Conservation (phyloP, 1,139 yeast species). For the Yamadazyma jaroonii region DNA sequence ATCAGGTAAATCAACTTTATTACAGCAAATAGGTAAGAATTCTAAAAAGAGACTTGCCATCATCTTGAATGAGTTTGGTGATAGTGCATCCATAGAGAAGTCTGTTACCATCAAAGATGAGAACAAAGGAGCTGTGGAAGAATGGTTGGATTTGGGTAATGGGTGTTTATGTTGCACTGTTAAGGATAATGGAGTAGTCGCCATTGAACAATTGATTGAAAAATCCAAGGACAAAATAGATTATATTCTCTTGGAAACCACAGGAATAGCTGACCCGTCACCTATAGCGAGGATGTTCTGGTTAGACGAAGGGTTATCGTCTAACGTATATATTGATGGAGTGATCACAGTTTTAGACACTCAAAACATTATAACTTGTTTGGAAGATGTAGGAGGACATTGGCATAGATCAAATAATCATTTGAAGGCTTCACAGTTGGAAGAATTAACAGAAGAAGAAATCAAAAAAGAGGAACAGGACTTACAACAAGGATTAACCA, state of each 20-base stretch:
- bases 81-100: conserved; percentile 84
- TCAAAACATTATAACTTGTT: conserved; percentile 59
- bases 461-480: conserved; percentile 29
- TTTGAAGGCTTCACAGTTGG: conserved; percentile 20
- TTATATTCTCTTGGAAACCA: conserved; percentile 86
- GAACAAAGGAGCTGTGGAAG: conserved; percentile 60
- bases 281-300: conserved; percentile 97
- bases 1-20: conserved; percentile 86
- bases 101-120: conserved; percentile 73
- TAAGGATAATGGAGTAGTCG: conserved; percentile 89
- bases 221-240: conserved; percentile 75
- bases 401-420: conserved; percentile 46
- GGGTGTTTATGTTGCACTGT: conserved; percentile 97
- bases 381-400: conserved; percentile 68
- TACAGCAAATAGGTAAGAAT: conserved; percentile 68
- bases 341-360: conserved; percentile 90
- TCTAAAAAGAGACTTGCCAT: conserved; percentile 80
- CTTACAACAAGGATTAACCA: conserved; percentile 55
- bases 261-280: conserved; percentile 98
- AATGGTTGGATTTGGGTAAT: conserved; percentile 94
- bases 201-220: conserved; percentile 84
- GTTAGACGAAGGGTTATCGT: conserved; percentile 85
- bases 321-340: conserved; percentile 88
- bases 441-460: conserved; percentile 28
- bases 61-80: conserved; percentile 87